phyloP scores from a whole-genome alignment of 345 rosid genomes.

The Corchorus olitorius region DNA sequence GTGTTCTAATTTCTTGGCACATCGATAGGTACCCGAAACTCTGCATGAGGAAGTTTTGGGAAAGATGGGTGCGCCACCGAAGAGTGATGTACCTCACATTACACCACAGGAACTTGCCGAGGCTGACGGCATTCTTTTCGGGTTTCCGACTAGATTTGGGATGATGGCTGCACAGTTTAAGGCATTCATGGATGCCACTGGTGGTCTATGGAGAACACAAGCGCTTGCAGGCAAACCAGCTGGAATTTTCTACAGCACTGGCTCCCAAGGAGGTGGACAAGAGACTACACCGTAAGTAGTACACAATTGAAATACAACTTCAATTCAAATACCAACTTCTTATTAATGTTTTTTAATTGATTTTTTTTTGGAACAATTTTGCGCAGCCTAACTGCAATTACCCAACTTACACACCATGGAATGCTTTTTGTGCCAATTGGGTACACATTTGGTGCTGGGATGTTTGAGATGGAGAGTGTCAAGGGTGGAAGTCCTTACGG shows the following conservation, averaged over 20 bases:
- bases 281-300: conserved; percentile 74
- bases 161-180: conserved; percentile 84
- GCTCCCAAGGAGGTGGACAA: conserved; percentile 81
- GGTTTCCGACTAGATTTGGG: conserved; percentile 76
- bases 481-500: conserved; percentile 84
- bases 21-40: conserved; percentile 62
- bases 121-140: conserved; percentile 66
- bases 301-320: background rate
- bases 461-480: conserved; percentile 67
- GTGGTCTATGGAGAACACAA: conserved; percentile 68
- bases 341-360: background rate
- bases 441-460: conserved; percentile 70
- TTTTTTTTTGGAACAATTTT: background rate
- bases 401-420: conserved; percentile 77
- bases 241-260: conserved; percentile 74
- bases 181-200: conserved; percentile 72
- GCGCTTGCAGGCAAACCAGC: conserved; percentile 76
- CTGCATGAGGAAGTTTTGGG: conserved; percentile 62
- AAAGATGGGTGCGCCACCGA: conserved; percentile 70
- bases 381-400: conserved; percentile 65
- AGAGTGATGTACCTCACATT: conserved; percentile 56
- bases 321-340: background rate
- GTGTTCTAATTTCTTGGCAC: background rate
- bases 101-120: conserved; percentile 56
- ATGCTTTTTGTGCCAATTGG: conserved; percentile 75